Evolutionary conservation across 192 early-diverging fungal species (phyloP).

Genomic region (Podila verticillata): DNA sequence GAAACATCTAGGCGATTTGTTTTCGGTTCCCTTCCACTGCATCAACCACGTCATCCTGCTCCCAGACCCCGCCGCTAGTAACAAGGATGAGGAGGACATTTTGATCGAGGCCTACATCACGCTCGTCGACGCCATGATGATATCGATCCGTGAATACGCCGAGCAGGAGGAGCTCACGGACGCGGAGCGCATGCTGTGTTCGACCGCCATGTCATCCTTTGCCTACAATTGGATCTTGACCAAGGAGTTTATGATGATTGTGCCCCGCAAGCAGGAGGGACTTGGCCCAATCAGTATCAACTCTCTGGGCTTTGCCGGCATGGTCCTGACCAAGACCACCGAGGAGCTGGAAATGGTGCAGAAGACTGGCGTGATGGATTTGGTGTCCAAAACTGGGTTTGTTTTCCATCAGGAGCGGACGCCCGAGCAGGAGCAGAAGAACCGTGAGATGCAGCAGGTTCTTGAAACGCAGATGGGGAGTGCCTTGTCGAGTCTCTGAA

Average conservation of each 20-base stretch:
- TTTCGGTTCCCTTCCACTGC: constrained; percentile 54
- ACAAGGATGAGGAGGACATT: constrained; percentile 53
- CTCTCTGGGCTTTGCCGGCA: constrained; percentile 63
- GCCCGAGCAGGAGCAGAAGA: constrained; percentile 10
- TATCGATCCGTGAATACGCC: constrained; percentile 53
- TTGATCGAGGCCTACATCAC: constrained; percentile 57
- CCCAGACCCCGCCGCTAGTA: constrained; percentile 15
- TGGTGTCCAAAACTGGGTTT: constrained; percentile 46
- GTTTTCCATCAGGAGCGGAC: background rate
- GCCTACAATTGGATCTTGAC: constrained; percentile 68
- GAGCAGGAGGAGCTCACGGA: constrained; percentile 23
- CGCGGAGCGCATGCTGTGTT: constrained; percentile 5
- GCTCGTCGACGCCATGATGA: constrained; percentile 59
- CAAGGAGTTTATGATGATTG: constrained; percentile 62
- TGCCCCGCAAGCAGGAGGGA: constrained; percentile 53
- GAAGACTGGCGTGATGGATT: constrained; percentile 23
- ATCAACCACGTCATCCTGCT: constrained; percentile 55
- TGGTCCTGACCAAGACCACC: constrained; percentile 52
- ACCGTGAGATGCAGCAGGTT: constrained; percentile 6
- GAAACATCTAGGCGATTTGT: constrained; percentile 53
- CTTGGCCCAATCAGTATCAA: constrained; percentile 46
- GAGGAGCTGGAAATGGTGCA: constrained; percentile 53
- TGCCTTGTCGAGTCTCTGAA: constrained; percentile 15
- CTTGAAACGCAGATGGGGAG: constrained; percentile 30
- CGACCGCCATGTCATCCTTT: constrained; percentile 7